These are phyloP conservation scores for Pouteria glomerata DNA, from an alignment of 148 eudicot species.

Conservation along the genomic window DNA sequence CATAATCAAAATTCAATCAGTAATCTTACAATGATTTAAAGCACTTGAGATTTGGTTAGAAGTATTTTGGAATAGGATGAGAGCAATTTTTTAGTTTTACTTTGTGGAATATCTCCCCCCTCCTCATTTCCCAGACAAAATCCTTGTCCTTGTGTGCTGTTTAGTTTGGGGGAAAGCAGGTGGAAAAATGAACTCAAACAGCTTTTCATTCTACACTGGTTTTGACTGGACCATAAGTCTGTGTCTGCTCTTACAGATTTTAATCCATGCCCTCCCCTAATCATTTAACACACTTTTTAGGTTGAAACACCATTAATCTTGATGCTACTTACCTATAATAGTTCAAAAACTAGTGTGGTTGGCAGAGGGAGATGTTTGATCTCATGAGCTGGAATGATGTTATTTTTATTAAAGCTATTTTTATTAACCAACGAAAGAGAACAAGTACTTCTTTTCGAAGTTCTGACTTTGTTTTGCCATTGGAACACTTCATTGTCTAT, in stretches of 20 bases:
- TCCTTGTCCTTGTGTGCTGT: background rate
- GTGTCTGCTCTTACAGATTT: background rate
- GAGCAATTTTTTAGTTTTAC: background rate
- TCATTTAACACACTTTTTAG: too few relatives aligned
- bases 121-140: background rate
- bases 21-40: background rate
- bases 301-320: too few relatives aligned
- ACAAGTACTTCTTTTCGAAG: slow-evolving; percentile 21
- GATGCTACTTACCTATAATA: too few relatives aligned
- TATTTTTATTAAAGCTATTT: too few relatives aligned
- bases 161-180: background rate
- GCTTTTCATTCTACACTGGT: background rate
- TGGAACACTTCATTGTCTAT: slow-evolving; percentile 21
- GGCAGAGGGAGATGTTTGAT: too few relatives aligned
- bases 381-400: too few relatives aligned
- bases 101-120: background rate
- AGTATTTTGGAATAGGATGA: background rate
- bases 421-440: slow-evolving; percentile 33
- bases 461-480: slow-evolving; percentile 35
- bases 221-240: background rate
- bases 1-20: background rate
- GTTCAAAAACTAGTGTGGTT: too few relatives aligned
- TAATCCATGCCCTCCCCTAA: too few relatives aligned
- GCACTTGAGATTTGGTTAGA: background rate
- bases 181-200: background rate